Evolutionary conservation across 1,284 basidiomycete genomes (phyloP).

Genomic region (Dichomitus squalens): DNA sequence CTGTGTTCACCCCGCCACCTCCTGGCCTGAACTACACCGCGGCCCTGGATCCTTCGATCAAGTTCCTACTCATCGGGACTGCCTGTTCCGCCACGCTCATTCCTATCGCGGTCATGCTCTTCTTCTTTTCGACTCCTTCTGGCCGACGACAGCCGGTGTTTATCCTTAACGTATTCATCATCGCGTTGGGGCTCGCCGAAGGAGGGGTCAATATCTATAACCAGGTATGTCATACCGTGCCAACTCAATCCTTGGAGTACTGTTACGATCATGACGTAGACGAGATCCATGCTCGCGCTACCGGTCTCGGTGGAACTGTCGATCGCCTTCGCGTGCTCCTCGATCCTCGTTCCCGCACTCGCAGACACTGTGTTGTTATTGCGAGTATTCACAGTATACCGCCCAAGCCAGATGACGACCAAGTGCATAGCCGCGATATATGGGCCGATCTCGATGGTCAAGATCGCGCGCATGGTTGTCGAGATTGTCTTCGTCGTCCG

Average conservation of each 20-base stretch:
- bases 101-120: conserved; percentile 26
- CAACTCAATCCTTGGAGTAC: too few relatives aligned
- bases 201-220: conserved; percentile 15
- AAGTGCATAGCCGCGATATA: neutral
- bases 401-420: neutral
- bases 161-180: conserved; percentile 29
- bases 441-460: neutral
- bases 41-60: conserved; percentile 12
- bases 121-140: conserved; percentile 29
- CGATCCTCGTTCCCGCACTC: conserved; percentile 1
- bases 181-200: conserved; percentile 21
- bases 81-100: conserved; percentile 23
- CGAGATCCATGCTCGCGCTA: neutral
- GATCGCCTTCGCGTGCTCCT: neutral
- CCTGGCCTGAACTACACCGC: conserved; percentile 7
- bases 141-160: conserved; percentile 32
- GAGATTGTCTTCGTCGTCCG: neutral
- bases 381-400: conserved; percentile 8
- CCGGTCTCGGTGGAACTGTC: neutral
- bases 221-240: conserved; percentile 1
- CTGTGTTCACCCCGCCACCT: neutral
- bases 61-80: conserved; percentile 25
- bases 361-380: conserved; percentile 4
- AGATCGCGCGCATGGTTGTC: conserved; percentile 3
- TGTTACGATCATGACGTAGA: too few relatives aligned